Base-by-base conservation (phyloP, 331 rosid genomes). In the Erythrophleum ivorense region DNA sequence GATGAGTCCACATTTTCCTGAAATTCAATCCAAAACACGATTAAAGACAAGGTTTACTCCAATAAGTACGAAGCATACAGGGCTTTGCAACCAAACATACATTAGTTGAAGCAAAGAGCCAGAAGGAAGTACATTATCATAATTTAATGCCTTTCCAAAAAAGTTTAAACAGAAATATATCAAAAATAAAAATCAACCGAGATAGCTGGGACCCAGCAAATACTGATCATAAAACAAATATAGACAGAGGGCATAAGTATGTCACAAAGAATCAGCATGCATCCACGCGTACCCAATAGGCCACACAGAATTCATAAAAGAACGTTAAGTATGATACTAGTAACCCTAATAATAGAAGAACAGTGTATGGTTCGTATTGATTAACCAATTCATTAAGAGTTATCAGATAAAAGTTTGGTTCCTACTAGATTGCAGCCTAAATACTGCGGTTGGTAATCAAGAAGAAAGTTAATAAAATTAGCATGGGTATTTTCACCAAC, bases 1-100 rank as follows among this genome's bases (percentile, higher is more conserved):
- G 98, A 78, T 2, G 94, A 83, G 80, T 91, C 93, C 87, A 83
- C 91, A 29, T 77, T 82, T 79, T 88, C 98, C 98, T 94, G 92
- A 82, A 86, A 75, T 75, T 53, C 45, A 65, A 71, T 14, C 15
- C 50, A 46, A 8, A 9, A 58, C 50, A 70, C 33, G 36, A 62
- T 68, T 68, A 16, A 15, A 73, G 29, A 33, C 71, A 59, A 46
- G 59, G 68, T 19, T 80, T 24, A 33, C 13, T 41, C 71, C 31
- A 55, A 45, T 40, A 43, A 41, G 67, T 41, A 45, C 29, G 2
- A 72, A 34, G 63, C 5, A 8, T 21, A 24, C 24, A 73, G 12
- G 41, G 19, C 64, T 9, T 33, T 11, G 50, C 65, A 80, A 46
- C 49, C 8, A 48, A 73, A 69, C 48, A 33, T 13, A 58, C 40